phyloP scores from a whole-genome alignment of 805 yeast species.

The Debaryomyces castellii region DNA sequence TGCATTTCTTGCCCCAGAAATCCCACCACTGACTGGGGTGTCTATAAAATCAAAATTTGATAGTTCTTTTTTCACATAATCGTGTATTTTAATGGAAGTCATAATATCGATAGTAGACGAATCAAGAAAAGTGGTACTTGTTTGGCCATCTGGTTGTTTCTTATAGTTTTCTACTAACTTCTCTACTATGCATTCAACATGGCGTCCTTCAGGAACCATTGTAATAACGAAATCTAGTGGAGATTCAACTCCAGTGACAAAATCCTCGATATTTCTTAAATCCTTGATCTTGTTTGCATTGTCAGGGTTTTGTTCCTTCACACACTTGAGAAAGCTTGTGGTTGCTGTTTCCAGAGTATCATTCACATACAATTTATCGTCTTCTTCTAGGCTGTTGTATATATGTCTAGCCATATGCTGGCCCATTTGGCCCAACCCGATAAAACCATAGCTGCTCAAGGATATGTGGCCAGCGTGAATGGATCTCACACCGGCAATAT shows the following conservation, averaged over 20 bases:
- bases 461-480: background rate
- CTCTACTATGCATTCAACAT: constrained; percentile 41
- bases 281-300: background rate
- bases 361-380: constrained; percentile 43
- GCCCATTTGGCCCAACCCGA: constrained; percentile 61
- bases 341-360: constrained; percentile 27
- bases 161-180: constrained; percentile 36
- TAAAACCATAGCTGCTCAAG: constrained; percentile 43
- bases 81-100: constrained; percentile 42
- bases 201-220: constrained; percentile 56
- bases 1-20: constrained; percentile 52
- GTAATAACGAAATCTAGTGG: constrained; percentile 45
- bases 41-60: constrained; percentile 47
- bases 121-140: constrained; percentile 40
- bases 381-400: constrained; percentile 33
- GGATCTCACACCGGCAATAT: background rate
- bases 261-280: constrained; percentile 19
- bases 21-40: constrained; percentile 59
- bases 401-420: constrained; percentile 55
- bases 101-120: constrained; percentile 53
- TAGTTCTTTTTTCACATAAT: constrained; percentile 28
- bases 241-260: constrained; percentile 28
- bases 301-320: background rate
- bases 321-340: background rate
- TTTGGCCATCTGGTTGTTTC: constrained; percentile 5